A percentile compares a stretch with the other conserved stretches of the same genome.
These are phyloP conservation scores for Grammothele lineata DNA, from an alignment of 768 basidiomycete species.

Conservation along the genomic window DNA sequence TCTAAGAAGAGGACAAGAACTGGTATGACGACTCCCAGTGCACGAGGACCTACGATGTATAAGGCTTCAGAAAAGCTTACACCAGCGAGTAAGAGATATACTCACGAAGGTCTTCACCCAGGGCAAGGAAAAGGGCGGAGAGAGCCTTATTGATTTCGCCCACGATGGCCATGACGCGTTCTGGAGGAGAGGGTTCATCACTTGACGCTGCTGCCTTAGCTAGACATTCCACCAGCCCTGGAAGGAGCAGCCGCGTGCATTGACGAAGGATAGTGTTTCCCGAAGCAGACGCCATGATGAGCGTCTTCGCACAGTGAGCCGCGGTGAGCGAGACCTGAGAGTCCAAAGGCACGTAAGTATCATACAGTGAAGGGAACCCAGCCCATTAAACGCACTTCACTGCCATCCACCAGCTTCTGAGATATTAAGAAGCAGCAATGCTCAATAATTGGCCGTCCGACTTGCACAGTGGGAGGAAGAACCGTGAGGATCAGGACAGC, in stretches of 20 bases:
- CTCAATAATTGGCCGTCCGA: conserved; percentile 75
- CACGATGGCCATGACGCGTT: conserved; percentile 56
- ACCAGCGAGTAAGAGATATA: no score
- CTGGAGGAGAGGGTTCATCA: conserved; percentile 52
- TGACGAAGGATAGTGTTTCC: conserved; percentile 66
- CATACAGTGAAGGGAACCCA: neutral
- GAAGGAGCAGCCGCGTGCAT: conserved; percentile 68
- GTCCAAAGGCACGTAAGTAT: no score
- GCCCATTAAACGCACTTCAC: conserved; percentile 74
- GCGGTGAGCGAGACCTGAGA: conserved; percentile 76
- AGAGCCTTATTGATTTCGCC: conserved; percentile 85
- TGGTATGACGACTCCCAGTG: conserved; percentile 71
- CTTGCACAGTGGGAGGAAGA: conserved; percentile 57
- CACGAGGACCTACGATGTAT: conserved; percentile 51
- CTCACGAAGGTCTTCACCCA: conserved; percentile 62
- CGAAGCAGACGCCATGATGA: conserved; percentile 66
- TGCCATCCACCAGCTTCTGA: conserved; percentile 66
- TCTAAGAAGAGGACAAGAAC: conserved; percentile 69
- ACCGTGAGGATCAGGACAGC: conserved; percentile 82
- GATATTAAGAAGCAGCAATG: conserved; percentile 81
- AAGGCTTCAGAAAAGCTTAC: no score
- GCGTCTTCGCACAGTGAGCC: conserved; percentile 84
- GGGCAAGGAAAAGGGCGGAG: conserved; percentile 51
- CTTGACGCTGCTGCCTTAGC: conserved; percentile 61
- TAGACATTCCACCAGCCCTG: conserved; percentile 77